Evolutionary conservation across 495 filamentous ascomycete species (phyloP).

Genomic region (Tetracladium marchalianum): DNA sequence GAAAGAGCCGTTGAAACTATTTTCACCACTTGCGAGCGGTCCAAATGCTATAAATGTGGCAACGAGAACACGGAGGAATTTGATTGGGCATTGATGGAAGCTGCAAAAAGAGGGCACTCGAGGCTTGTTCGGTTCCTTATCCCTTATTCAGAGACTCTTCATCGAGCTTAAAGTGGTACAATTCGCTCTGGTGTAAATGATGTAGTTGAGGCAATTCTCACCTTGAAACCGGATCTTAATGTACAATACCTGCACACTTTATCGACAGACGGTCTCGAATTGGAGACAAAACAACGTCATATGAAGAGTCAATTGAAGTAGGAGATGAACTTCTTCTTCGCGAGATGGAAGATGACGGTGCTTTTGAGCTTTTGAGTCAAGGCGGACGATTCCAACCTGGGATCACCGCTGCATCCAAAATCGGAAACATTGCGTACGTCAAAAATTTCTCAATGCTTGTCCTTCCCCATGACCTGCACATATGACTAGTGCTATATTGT

Average conservation of each 20-base stretch:
- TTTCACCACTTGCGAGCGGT: background rate
- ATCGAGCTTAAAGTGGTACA: background rate
- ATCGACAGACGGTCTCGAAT: background rate
- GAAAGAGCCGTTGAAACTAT: background rate
- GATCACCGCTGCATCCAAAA: background rate
- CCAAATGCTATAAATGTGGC: background rate
- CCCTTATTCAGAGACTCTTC: background rate
- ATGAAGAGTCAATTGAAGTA: constrained; percentile 1
- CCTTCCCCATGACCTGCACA: background rate
- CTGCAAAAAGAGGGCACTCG: constrained; percentile 1
- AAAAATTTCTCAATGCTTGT: background rate
- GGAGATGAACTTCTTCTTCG: background rate
- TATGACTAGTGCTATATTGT: background rate
- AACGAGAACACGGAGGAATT: background rate
- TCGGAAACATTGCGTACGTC: background rate
- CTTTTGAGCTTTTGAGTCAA: background rate
- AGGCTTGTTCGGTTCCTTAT: constrained; percentile 2
- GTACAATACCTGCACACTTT: background rate
- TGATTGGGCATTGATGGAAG: background rate
- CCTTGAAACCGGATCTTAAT: constrained; percentile 2
- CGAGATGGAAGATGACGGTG: background rate
- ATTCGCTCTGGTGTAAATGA: background rate
- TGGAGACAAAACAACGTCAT: background rate
- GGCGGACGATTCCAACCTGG: background rate
- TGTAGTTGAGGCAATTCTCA: background rate